A percentile compares a stretch with the other conserved stretches of the same genome.
Conservation (phyloP, 805 yeast genomes). For the Pichia gijzeniarum region DNA sequence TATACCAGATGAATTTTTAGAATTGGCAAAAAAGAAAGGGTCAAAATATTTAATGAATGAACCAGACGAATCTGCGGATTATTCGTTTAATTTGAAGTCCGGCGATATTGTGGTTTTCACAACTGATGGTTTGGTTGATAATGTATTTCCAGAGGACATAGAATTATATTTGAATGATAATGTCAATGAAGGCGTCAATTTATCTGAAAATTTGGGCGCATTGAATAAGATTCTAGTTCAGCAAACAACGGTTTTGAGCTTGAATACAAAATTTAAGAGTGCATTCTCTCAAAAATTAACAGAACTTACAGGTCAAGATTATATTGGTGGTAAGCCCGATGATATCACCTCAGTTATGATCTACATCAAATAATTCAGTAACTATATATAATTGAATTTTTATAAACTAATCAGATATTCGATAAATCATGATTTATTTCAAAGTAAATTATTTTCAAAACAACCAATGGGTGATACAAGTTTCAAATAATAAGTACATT, state of each 20-base stretch:
- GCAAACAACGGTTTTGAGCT: conserved; percentile 62
- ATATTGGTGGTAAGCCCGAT: conserved; percentile 92
- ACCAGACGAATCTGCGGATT: conserved; percentile 64
- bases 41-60: conserved; percentile 62
- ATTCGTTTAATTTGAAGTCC: conserved; percentile 55
- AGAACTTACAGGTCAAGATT: conserved; percentile 56
- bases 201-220: conserved; percentile 21
- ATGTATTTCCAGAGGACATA: conserved; percentile 66
- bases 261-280: conserved; percentile 68
- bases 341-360: conserved; percentile 83
- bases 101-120: conserved; percentile 80
- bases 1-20: conserved; percentile 57
- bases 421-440: neutral
- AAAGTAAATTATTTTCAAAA: conserved; percentile 16
- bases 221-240: conserved; percentile 51
- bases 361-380: conserved; percentile 37
- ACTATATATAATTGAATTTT: neutral
- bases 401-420: neutral
- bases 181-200: conserved; percentile 20
- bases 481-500: conserved; percentile 66
- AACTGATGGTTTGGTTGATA: conserved; percentile 92
- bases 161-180: conserved; percentile 59
- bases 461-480: conserved; percentile 45
- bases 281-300: conserved; percentile 80
- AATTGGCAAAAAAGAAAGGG: conserved; percentile 48